A percentile compares a stretch with the other conserved stretches of the same genome.
These are phyloP conservation scores for Calycina herbarum DNA, from an alignment of 2,329 filamentous ascomycete species.

Conservation along the genomic window DNA sequence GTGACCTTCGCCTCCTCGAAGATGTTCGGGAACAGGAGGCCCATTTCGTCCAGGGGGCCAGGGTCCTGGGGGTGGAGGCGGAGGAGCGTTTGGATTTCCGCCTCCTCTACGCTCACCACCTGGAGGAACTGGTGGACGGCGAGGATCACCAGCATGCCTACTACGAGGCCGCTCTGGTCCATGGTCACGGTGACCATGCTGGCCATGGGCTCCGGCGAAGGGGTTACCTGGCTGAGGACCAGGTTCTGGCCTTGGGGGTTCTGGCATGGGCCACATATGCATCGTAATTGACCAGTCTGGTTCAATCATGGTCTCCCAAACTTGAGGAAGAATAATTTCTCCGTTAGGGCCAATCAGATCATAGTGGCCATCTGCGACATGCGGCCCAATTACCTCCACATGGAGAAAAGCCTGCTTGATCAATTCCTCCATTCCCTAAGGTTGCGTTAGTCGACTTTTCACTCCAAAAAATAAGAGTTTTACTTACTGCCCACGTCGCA, in stretches of 20 bases:
- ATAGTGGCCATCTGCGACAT: slow-evolving; percentile 77
- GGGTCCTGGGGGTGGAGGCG: slow-evolving; percentile 16
- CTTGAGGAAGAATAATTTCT: slow-evolving; percentile 77
- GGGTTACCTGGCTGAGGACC: slow-evolving; percentile 19
- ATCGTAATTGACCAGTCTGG: slow-evolving; percentile 73
- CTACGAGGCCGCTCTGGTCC: slow-evolving; percentile 12
- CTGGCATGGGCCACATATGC: slow-evolving; percentile 65
- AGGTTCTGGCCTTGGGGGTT: slow-evolving; percentile 35
- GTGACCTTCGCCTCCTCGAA: slow-evolving; percentile 11
- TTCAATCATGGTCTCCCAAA: slow-evolving; percentile 80
- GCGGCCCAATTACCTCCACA: slow-evolving; percentile 72
- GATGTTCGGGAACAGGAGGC: slow-evolving; percentile 12
- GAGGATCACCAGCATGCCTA: slow-evolving; percentile 16
- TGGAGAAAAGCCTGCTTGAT: slow-evolving; percentile 83
- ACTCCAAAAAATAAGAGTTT: slow-evolving; percentile 7
- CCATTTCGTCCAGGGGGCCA: slow-evolving; percentile 18
- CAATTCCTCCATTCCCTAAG: slow-evolving; percentile 79
- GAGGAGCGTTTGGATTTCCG: slow-evolving; percentile 4
- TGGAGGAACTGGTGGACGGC: slow-evolving; percentile 5
- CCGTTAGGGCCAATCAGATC: slow-evolving; percentile 77
- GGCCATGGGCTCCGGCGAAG: neutral
- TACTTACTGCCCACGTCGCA: slow-evolving; percentile 74
- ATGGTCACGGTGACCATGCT: slow-evolving; percentile 6
- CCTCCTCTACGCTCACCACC: neutral
- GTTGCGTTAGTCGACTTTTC: slow-evolving; percentile 29